Evolutionary conservation across 768 basidiomycete species (phyloP).

Genomic region (Leccinum broughii): DNA sequence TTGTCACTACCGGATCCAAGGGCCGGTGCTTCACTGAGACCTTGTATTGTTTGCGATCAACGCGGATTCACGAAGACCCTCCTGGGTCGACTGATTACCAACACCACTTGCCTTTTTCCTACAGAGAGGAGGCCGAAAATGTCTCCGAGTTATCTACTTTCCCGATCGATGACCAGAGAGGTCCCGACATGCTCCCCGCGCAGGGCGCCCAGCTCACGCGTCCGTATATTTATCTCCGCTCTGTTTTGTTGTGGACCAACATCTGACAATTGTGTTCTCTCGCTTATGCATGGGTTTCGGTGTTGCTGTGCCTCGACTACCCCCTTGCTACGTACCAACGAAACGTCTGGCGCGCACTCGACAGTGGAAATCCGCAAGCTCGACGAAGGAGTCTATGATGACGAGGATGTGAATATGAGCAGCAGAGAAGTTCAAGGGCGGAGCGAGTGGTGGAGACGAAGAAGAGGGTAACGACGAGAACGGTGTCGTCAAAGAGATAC

Average conservation of each 20-base stretch:
- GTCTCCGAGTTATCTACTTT: slow-evolving; percentile 59
- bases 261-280: neutral
- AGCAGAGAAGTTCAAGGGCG: slow-evolving; percentile 27
- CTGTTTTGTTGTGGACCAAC: neutral
- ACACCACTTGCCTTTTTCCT: neutral
- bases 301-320: neutral
- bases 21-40: too few species aligned
- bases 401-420: slow-evolving; percentile 10
- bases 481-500: slow-evolving; percentile 59
- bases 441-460: slow-evolving; percentile 65
- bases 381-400: slow-evolving; percentile 56
- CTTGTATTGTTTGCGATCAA: neutral
- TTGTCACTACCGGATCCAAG: neutral
- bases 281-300: neutral
- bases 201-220: slow-evolving; percentile 68
- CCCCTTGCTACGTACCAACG: neutral
- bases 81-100: neutral
- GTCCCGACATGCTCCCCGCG: slow-evolving; percentile 60
- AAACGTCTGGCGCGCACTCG: too few species aligned
- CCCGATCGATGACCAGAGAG: slow-evolving; percentile 38
- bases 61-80: neutral
- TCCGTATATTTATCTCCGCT: slow-evolving; percentile 38
- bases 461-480: slow-evolving; percentile 45
- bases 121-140: slow-evolving; percentile 77
- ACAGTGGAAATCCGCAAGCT: slow-evolving; percentile 70